Conservation (phyloP, 805 yeast species). For the Starmerella apis region DNA sequence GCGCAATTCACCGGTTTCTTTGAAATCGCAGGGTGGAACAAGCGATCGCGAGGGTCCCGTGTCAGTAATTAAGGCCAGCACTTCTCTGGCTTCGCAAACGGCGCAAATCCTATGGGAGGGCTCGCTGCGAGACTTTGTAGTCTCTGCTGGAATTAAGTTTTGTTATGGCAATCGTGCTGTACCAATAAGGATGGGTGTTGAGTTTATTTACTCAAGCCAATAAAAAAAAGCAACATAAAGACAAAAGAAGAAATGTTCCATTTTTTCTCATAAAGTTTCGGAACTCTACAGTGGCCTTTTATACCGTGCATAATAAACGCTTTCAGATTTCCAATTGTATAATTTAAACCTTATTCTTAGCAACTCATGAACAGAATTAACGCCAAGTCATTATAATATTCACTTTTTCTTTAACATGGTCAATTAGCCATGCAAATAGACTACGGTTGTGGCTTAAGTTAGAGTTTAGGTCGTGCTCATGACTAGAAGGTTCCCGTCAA, state of each 20-base stretch:
- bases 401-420: no score
- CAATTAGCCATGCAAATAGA: no score
- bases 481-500: no score
- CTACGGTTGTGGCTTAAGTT: no score
- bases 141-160: conserved; percentile 53
- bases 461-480: neutral
- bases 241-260: no score
- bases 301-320: no score
- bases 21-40: conserved; percentile 4
- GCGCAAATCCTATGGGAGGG: conserved; percentile 80
- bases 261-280: no score
- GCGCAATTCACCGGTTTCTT: conserved; percentile 36
- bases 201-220: conserved; percentile 22
- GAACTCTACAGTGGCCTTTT: no score
- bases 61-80: conserved; percentile 62
- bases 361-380: no score
- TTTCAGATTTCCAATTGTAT: no score
- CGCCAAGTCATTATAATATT: no score
- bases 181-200: conserved; percentile 23
- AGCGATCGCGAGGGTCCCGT: conserved; percentile 18
- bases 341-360: no score
- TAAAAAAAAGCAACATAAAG: neutral
- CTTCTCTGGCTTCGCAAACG: conserved; percentile 53
- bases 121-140: conserved; percentile 61
- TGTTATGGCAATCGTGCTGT: conserved; percentile 23